phyloP scores from a whole-genome alignment of 148 eudicot genomes.

The Cornus florida region DNA sequence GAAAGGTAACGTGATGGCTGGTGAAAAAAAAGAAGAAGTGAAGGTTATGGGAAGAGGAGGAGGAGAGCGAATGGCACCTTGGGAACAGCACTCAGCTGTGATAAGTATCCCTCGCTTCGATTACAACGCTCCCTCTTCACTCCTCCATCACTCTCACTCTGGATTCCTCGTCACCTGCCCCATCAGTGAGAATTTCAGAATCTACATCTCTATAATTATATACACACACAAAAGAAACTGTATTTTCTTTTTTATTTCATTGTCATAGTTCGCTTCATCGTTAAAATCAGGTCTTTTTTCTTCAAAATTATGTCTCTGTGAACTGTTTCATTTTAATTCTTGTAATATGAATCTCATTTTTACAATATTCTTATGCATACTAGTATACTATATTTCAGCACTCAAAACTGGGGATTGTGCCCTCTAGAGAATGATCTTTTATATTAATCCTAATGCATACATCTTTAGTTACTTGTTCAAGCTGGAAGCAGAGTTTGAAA shows the following conservation, averaged over 20 bases:
- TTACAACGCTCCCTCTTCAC: conserved; percentile 75
- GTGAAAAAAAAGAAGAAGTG: not conserved
- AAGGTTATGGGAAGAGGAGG: conserved; percentile 6
- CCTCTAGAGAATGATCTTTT: not conserved
- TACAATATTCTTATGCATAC: not conserved
- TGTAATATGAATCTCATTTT: too few relatives aligned
- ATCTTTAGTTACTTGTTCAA: conserved; percentile 8
- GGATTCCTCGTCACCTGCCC: conserved; percentile 86
- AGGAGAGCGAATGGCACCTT: conserved; percentile 49
- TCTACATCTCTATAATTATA: not conserved
- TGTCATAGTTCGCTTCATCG: too few relatives aligned
- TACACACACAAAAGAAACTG: too few relatives aligned
- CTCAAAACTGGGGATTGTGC: not conserved
- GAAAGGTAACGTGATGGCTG: not conserved
- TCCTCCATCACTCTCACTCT: conserved; percentile 55
- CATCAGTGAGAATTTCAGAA: conserved; percentile 38
- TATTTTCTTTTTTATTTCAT: not conserved
- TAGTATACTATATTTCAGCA: not conserved
- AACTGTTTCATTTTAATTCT: not conserved
- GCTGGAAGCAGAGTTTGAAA: conserved; percentile 12
- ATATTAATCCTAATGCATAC: not conserved
- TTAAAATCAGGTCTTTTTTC: too few relatives aligned
- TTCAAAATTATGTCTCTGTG: too few relatives aligned
- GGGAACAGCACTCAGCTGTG: conserved; percentile 73
- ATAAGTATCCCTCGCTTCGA: conserved; percentile 75